Evolutionary conservation across 371 early-diverging fungal genomes (phyloP), one percentile per base, ranked within the genome.

Genomic region (Cokeromyces recurvatus): DNA sequence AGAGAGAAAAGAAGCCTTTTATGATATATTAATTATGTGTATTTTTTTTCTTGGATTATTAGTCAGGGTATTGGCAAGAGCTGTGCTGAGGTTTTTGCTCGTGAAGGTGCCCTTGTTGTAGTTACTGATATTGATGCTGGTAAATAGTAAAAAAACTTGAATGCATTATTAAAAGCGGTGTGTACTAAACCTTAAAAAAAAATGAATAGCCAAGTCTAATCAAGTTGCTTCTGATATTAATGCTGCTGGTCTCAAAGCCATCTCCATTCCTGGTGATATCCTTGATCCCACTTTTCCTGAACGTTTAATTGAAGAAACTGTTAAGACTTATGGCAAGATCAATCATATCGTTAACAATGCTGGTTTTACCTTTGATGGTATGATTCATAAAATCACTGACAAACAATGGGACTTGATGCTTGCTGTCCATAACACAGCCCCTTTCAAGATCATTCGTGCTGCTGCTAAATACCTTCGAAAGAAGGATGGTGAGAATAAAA

Each of bases 21-120:
- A 27, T 27, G n/a, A n/a, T n/a, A n/a, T n/a, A n/a, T n/a, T n/a
- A n/a, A n/a, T 29, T 11, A 29, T 11, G 5, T 29, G 29, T 29
- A 11, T 29, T 29, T 29, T 32, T 16, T 9, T n/a, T 25, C 16
- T 38, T 16, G 23, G n/a, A 12, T 29, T 20, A 16, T 25, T 60
- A 86, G 87, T 48, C 82, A 82, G 62, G 90, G 90, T 57, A 89
- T 89, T 59, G 90, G 90, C 51, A 79, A 79, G 64, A 85, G 85
- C 70, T 70, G 82, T 48, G 77, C 82, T 43, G 68, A 85, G 43
- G 64, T 84, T 44, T 89, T 86, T 62, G 90, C 86, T 46, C 84
- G 84, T 56, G 90, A 89, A 66, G 90, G 90, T 55, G 86, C 85
- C 42, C 55, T 71, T 32, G 85, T 87, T 27, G 85, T 86, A 31